These are phyloP conservation scores for Cladophialophora immunda DNA, from an alignment of 2,329 filamentous ascomycete species.

Conservation along the genomic window DNA sequence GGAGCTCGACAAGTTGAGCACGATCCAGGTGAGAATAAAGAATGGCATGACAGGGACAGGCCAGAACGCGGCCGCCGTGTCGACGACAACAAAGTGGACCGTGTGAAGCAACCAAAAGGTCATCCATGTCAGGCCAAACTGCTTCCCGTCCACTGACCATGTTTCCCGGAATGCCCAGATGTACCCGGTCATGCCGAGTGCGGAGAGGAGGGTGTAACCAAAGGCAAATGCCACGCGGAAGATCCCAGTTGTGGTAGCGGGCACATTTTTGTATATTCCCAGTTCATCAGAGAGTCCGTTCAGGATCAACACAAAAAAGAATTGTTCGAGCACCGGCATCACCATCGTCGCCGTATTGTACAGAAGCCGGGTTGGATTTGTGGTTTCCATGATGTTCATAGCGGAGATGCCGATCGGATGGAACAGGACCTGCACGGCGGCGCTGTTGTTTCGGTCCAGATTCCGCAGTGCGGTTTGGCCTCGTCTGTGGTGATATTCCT, in stretches of 20 bases:
- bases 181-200: conserved; percentile 50
- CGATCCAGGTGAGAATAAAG: conserved; percentile 55
- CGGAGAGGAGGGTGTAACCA: conserved; percentile 52
- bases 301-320: conserved; percentile 58
- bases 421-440: conserved; percentile 48
- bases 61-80: conserved; percentile 54
- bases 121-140: conserved; percentile 57
- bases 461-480: conserved; percentile 43
- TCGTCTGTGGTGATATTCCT: conserved; percentile 2
- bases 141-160: conserved; percentile 52
- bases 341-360: conserved; percentile 58
- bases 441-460: conserved; percentile 43
- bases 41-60: conserved; percentile 53
- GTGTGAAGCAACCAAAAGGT: conserved; percentile 56
- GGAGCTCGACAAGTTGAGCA: conserved; percentile 54
- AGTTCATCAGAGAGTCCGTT: conserved; percentile 55
- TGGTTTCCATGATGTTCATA: conserved; percentile 52
- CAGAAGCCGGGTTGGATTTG: conserved; percentile 53
- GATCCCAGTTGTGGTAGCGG: conserved; percentile 45
- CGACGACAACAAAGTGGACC: conserved; percentile 55
- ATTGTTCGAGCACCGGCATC: conserved; percentile 58
- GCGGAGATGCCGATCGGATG: conserved; percentile 50
- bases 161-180: conserved; percentile 53
- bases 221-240: conserved; percentile 49
- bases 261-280: conserved; percentile 48